Evolutionary conservation across 2,329 filamentous ascomycete genomes (phyloP).

Genomic region (Ascochyta rabiei): DNA sequence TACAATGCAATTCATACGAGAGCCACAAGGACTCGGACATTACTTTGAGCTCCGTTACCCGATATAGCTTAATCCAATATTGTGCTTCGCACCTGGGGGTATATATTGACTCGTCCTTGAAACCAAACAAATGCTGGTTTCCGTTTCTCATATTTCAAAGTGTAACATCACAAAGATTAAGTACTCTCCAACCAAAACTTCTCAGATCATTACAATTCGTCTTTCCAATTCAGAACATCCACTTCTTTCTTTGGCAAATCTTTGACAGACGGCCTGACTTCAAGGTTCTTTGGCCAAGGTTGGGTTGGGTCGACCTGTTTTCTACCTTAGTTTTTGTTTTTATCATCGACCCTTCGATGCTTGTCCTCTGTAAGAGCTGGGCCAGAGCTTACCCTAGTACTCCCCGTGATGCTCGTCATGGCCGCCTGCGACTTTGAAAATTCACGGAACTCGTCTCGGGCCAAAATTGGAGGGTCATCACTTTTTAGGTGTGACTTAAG

Average conservation of each 20-base stretch:
- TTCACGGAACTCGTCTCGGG: slow-evolving; percentile 27
- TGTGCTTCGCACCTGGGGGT: not conserved
- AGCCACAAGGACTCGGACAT: not conserved
- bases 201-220: slow-evolving; percentile 13
- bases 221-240: slow-evolving; percentile 27
- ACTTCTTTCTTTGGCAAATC: slow-evolving; percentile 20
- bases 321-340: slow-evolving; percentile 16
- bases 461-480: not conserved
- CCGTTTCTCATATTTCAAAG: too few relatives aligned
- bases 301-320: slow-evolving; percentile 20
- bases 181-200: too few relatives aligned
- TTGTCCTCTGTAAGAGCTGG: not conserved
- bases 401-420: slow-evolving; percentile 28
- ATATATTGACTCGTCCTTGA: not conserved
- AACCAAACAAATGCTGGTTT: too few relatives aligned
- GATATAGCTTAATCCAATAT: not conserved
- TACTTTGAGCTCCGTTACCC: not conserved
- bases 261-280: slow-evolving; percentile 17
- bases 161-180: too few relatives aligned
- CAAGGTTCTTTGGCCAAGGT: slow-evolving; percentile 26
- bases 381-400: slow-evolving; percentile 26
- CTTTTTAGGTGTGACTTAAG: not conserved
- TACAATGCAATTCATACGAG: not conserved
- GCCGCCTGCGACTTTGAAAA: slow-evolving; percentile 22
- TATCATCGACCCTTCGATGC: not conserved